A percentile compares a stretch with the other conserved stretches of the same genome.
phyloP scores from a whole-genome alignment of 805 yeast genomes.

The Zygotorulaspora sp. region DNA sequence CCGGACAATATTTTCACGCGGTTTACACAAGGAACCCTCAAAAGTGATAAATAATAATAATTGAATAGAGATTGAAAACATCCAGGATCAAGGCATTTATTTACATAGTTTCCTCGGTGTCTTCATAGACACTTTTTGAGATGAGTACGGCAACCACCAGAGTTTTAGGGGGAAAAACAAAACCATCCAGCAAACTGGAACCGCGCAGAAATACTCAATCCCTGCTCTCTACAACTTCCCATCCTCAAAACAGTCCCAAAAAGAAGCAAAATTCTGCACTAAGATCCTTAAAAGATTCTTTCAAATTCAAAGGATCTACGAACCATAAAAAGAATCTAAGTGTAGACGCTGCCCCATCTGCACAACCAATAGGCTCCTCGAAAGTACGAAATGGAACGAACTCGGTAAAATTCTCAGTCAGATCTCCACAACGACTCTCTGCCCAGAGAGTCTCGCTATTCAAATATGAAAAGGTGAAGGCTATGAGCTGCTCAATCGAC shows the following conservation, averaged over 20 bases:
- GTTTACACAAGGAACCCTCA: neutral
- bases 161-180: too few relatives aligned
- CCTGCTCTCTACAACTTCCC: neutral
- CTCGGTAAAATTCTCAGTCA: constrained; percentile 2
- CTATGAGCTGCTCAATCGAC: constrained; percentile 15
- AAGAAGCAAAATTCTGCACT: constrained; percentile 17
- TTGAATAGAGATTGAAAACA: neutral
- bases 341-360: neutral
- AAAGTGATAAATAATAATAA: neutral
- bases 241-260: constrained; percentile 3
- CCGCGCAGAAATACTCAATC: neutral
- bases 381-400: constrained; percentile 9
- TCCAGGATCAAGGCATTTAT: too few relatives aligned
- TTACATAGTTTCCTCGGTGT: too few relatives aligned
- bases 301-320: constrained; percentile 12
- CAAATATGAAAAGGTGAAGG: constrained; percentile 25
- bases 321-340: constrained; percentile 3
- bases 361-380: constrained; percentile 2
- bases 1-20: too few relatives aligned
- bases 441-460: constrained; percentile 33
- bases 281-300: constrained; percentile 17
- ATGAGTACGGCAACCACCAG: too few relatives aligned
- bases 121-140: too few relatives aligned
- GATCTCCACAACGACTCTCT: constrained; percentile 20
- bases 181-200: too few relatives aligned